Base-by-base conservation (phyloP, 768 basidiomycete species). In the Rhodotorula graminis region DNA sequence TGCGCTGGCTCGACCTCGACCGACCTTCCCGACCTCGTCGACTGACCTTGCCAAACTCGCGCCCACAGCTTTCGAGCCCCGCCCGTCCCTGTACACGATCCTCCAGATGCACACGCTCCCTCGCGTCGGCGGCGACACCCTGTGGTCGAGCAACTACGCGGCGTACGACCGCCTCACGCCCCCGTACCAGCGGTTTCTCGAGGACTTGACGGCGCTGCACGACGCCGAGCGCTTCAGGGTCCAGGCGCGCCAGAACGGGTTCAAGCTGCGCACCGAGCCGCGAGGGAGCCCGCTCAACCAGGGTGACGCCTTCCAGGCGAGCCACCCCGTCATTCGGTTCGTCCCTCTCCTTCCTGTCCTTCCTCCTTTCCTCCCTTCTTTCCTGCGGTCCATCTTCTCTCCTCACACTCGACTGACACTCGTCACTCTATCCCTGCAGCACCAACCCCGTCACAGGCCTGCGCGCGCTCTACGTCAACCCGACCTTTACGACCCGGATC, bases 31-130 rank as follows among this genome's bases (percentile, higher is more conserved):
- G 37, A 37, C 37, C 37, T 9, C 37, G 5, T 37, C 37, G 37
- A 9, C 37, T 37, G 37, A 37, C 37, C 65, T 4, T 69, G 64
- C 0, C 72, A 70, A 29, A 72, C 71, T 42, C 37, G 42, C 65
- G 44, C 63, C n/a, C 78, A 80, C 46, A 40, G 73, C 80, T 4
- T 81, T 82, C 58, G 81, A 82, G 73, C 74, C 75, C 6, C 70
- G 74, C 18, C 81, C 81, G 2, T 70, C 80, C 10, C 77, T 74
- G 14, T 80, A 77, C 59, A 74, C 76, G 29, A 80, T 80, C 71
- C 74, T 82, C 29, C 80, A 80, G 64, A 80, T 82, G 61, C n/a
- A 80, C 70, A 80, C 77, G 47, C 73, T 81, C 0, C 82, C 82
- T 1, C 65, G 60, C 4, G 67, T 75, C 1, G 82, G 82, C 31